Evolutionary conservation across 1,284 basidiomycete species (phyloP).

Genomic region (Earliella scabrosa): DNA sequence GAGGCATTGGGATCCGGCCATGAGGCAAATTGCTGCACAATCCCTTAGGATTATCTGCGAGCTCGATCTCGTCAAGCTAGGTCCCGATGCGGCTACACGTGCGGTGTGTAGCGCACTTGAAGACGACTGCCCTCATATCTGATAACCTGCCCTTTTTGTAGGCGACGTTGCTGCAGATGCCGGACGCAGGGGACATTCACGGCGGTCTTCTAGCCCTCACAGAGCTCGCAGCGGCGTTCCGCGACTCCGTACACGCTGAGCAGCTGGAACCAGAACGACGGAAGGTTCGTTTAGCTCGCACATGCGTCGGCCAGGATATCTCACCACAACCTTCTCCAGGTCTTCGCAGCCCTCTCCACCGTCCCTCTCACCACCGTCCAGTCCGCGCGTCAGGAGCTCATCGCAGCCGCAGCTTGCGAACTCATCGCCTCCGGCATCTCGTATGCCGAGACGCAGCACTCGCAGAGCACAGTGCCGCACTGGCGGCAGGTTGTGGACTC

Average conservation of each 20-base stretch:
- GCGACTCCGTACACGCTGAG: constrained; percentile 33
- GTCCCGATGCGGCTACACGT: constrained; percentile 51
- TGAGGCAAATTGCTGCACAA: constrained; percentile 83
- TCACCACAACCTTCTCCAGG: constrained; percentile 40
- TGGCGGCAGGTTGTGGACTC: constrained; percentile 77
- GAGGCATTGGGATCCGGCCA: constrained; percentile 88
- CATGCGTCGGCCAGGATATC: not conserved
- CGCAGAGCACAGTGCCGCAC: constrained; percentile 47
- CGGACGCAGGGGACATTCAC: constrained; percentile 79
- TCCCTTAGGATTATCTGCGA: constrained; percentile 75
- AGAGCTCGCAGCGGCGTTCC: constrained; percentile 67
- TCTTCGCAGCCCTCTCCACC: constrained; percentile 57
- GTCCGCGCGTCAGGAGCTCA: constrained; percentile 73
- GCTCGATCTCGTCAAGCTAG: constrained; percentile 59
- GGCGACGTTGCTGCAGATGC: constrained; percentile 61
- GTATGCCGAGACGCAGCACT: constrained; percentile 50
- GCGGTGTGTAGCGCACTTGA: constrained; percentile 46
- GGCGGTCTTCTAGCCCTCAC: constrained; percentile 80
- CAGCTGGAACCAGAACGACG: constrained; percentile 38
- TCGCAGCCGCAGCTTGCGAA: constrained; percentile 76
- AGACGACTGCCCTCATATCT: too few species aligned
- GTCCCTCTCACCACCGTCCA: constrained; percentile 65
- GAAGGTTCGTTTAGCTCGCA: constrained; percentile 39
- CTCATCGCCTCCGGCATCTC: constrained; percentile 75
- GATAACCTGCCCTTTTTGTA: too few species aligned